Base-by-base conservation (phyloP, 306 rosid genomes). In the Fagus sylvatica region DNA sequence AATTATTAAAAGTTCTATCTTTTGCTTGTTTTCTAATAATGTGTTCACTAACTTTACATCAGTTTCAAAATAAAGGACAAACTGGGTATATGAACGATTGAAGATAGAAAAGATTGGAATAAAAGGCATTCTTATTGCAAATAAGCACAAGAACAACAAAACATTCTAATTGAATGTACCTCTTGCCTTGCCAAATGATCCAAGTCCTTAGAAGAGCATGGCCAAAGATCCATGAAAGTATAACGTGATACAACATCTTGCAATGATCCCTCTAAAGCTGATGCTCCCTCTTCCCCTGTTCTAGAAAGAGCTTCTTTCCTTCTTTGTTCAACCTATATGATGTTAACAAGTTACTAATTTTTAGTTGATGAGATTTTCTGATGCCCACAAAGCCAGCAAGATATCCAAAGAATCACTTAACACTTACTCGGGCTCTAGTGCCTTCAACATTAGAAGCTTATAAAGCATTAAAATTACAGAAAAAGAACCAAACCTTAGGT, bases 221-320 rank as follows among this genome's bases (percentile, higher is more conserved):
- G 98, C 98, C 98, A 91, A 64, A 92, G 90, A 77, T 92, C 98
- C 98, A 88, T 92, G 79, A 91, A 95, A 82, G 93, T 91, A 79
- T 95, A 95, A 37, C 98, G 91, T 46, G 97, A 91, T 53, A 89
- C 93, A 82, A 95, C 91, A 84, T 95, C 98, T 78, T 88, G 96
- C 64, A 95, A 79, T 61, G 98, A 88, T 83, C 93, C 76, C 81
- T 84, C 96, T 19, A 86, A 73, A 73, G 88, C 86, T 39, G 89
- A 81, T 9, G 86, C 73, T 81, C 85, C 92, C 72, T 95, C 97
- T 80, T 92, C 97, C 76, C 82, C 87, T 37, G 85, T 74, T 83
- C 88, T 87, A 82, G 82, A 76, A 79, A 92, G 92, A 34, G 97
- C 97, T 80, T 89, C 98, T 82, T 92, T 95, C 85, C 88, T 85